phyloP scores from a whole-genome alignment of 371 early-diverging fungal genomes.

The Mortierella sp. region DNA sequence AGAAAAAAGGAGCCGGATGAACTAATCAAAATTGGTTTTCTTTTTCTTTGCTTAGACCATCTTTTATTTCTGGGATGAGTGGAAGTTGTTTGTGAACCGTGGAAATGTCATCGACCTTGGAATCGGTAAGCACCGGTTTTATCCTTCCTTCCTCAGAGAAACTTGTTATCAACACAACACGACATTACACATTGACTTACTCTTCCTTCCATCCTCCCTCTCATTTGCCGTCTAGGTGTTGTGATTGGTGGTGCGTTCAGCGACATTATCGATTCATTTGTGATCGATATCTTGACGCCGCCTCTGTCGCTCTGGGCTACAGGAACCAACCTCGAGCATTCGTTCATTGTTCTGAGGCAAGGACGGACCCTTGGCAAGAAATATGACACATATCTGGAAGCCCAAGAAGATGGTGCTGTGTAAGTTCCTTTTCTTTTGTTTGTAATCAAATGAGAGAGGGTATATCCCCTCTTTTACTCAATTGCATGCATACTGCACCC shows the following conservation, averaged over 20 bases:
- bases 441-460: too few species aligned
- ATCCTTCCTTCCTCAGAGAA: too few species aligned
- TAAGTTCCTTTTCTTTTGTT: slow-evolving; percentile 18
- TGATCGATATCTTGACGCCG: slow-evolving; percentile 54
- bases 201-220: too few species aligned
- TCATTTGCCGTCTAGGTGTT: slow-evolving; percentile 50
- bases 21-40: background rate
- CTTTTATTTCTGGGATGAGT: slow-evolving; percentile 49
- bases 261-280: slow-evolving; percentile 50
- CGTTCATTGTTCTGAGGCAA: slow-evolving; percentile 48
- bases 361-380: slow-evolving; percentile 26
- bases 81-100: slow-evolving; percentile 40
- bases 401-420: slow-evolving; percentile 59
- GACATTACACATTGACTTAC: too few species aligned
- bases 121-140: slow-evolving; percentile 23
- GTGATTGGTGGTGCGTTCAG: slow-evolving; percentile 57
- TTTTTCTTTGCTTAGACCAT: slow-evolving; percentile 21
- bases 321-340: slow-evolving; percentile 56
- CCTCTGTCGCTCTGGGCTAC: slow-evolving; percentile 42
- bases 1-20: background rate
- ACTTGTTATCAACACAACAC: too few species aligned
- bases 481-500: background rate
- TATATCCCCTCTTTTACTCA: background rate
- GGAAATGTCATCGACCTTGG: slow-evolving; percentile 57
- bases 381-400: slow-evolving; percentile 47